Base-by-base conservation (phyloP, 495 filamentous ascomycete species). In the Choiromyces venosus region DNA sequence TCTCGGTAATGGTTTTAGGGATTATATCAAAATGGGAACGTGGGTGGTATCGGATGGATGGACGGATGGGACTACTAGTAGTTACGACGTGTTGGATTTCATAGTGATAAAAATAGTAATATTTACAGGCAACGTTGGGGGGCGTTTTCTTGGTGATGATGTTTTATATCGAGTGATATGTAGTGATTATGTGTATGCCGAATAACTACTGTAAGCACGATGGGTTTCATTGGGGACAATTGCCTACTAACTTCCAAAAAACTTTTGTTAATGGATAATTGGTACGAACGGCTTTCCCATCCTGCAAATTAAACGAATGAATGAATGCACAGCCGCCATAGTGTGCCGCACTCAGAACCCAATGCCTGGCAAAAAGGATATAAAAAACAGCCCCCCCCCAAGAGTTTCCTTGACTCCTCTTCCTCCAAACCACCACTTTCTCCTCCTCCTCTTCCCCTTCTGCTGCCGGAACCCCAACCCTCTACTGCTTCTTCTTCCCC, bases 1-100 rank as follows among this genome's bases (percentile, higher is more conserved):
- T 44, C 39, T 72, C 37, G 16, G 67, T 65, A 65, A 61, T 74
- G 66, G 14, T 29, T 61, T 33, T 61, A 25, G 52, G 66, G 44
- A 44, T 37, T 66, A 66, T 44, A 29, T 37, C 18, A 35, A 66
- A 67, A n/a, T 19, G 29, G 29, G 21, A 10, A 21, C 33, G 44
- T n/a, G 65, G 21, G 66, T 25, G 12, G 25, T 21, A 16, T 16
- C 18, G 42, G 42, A 21, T 19, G 16, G 42, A 44, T 19, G 42
- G 16, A 5, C 4, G 10, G 42, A n/a, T n/a, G 7, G 25, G 52
- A 4, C 52, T 10, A n/a, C n/a, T 12, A 61, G 4, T 12, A 16
- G 9, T 4, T 5, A 14, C 52, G 6, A 16, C 10, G 29, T 10
- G 2, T 4, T 61, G 25, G 2, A 12, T 29, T 16, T 12, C 25